Evolutionary conservation across 2,329 filamentous ascomycete species (phyloP).

Genomic region (Aspergillus pseudoglaucus): DNA sequence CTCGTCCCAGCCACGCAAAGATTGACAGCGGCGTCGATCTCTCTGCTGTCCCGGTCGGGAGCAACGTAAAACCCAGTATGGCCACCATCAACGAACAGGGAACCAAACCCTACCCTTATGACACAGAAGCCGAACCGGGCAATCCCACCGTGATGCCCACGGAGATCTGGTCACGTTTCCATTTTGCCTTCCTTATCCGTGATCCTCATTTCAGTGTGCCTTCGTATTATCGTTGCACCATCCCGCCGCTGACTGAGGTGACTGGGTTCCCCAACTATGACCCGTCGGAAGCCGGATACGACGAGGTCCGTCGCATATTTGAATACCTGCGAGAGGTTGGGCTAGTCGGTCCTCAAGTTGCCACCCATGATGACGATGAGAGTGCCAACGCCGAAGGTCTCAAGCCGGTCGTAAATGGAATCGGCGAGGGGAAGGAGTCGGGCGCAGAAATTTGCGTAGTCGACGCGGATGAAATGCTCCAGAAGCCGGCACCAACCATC

Average conservation of each 20-base stretch:
- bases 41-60: conserved; percentile 3
- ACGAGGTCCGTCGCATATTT: conserved; percentile 78
- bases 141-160: conserved; percentile 84
- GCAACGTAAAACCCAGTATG: conserved; percentile 3
- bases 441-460: conserved; percentile 69
- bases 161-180: conserved; percentile 68
- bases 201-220: conserved; percentile 89
- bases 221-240: conserved; percentile 88
- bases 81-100: background rate
- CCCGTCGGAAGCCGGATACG: conserved; percentile 82
- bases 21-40: conserved; percentile 4
- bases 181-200: conserved; percentile 95
- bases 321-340: conserved; percentile 68
- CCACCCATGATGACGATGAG: conserved; percentile 34
- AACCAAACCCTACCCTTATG: conserved; percentile 50
- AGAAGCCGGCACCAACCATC: conserved; percentile 71
- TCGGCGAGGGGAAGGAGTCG: conserved; percentile 15
- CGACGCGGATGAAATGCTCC: conserved; percentile 89
- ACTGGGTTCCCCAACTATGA: conserved; percentile 86
- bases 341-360: conserved; percentile 63
- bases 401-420: conserved; percentile 16
- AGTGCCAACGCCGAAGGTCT: conserved; percentile 25
- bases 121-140: conserved; percentile 53
- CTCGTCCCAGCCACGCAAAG: conserved; percentile 4
- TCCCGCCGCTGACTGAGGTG: conserved; percentile 73